Evolutionary conservation across 495 filamentous ascomycete species (phyloP).

Genomic region (Aspergillus diversus): DNA sequence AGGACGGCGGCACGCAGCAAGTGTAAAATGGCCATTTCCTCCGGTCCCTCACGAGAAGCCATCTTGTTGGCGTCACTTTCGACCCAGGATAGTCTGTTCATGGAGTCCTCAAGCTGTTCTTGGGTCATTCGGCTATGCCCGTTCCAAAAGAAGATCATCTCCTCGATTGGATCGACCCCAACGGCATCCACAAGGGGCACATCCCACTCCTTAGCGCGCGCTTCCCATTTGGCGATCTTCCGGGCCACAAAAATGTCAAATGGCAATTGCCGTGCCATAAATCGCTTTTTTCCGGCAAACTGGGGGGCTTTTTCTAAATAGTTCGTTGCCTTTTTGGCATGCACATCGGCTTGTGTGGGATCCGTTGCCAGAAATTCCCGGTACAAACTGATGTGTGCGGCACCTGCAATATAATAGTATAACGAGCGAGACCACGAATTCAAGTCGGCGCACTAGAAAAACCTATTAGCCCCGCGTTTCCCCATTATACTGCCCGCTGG

Average conservation of each 20-base stretch:
- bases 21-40: slow-evolving; percentile 74
- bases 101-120: slow-evolving; percentile 64
- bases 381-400: slow-evolving; percentile 78
- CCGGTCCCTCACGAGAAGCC: slow-evolving; percentile 63
- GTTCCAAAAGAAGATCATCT: slow-evolving; percentile 98
- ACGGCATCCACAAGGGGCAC: slow-evolving; percentile 79
- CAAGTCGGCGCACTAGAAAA: slow-evolving; percentile 66
- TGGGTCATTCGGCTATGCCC: slow-evolving; percentile 74
- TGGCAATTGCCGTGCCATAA: slow-evolving; percentile 87
- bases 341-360: slow-evolving; percentile 50
- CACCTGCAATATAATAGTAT: slow-evolving; percentile 88
- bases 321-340: slow-evolving; percentile 69
- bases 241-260: slow-evolving; percentile 87
- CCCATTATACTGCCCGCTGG: background rate
- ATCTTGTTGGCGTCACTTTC: slow-evolving; percentile 55
- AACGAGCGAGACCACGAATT: slow-evolving; percentile 91
- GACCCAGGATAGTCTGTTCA: slow-evolving; percentile 68
- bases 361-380: slow-evolving; percentile 55
- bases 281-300: slow-evolving; percentile 80
- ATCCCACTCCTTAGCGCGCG: slow-evolving; percentile 68
- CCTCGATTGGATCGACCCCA: slow-evolving; percentile 80
- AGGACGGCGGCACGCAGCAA: slow-evolving; percentile 69
- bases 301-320: slow-evolving; percentile 72
- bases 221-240: slow-evolving; percentile 90
- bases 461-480: slow-evolving; percentile 11